Conservation (phyloP, 768 basidiomycete species). For the Lyophyllum decastes region DNA sequence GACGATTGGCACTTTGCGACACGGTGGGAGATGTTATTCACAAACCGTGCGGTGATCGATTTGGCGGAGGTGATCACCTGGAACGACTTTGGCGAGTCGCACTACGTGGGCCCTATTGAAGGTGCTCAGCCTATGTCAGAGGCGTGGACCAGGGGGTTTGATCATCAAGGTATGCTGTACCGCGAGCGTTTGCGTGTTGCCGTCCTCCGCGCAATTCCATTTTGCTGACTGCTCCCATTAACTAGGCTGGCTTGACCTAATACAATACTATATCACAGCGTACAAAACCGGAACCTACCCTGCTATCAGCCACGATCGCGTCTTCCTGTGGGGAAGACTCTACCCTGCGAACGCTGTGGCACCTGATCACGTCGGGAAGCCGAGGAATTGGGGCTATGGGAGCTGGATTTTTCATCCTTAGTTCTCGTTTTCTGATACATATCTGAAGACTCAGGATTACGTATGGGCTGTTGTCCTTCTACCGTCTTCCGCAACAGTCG, state of each 20-base stretch:
- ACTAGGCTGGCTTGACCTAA: slow-evolving; percentile 55
- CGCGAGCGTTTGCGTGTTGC: neutral
- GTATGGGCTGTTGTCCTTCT: slow-evolving; percentile 64
- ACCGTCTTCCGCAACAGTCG: slow-evolving; percentile 45
- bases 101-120: slow-evolving; percentile 76
- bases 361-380: slow-evolving; percentile 54
- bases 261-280: slow-evolving; percentile 55
- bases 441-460: slow-evolving; percentile 53
- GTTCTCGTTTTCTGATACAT: neutral
- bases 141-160: slow-evolving; percentile 67
- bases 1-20: slow-evolving; percentile 66
- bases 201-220: neutral
- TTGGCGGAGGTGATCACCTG: slow-evolving; percentile 66
- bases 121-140: slow-evolving; percentile 70
- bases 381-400: slow-evolving; percentile 53
- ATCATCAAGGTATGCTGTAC: slow-evolving; percentile 34
- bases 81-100: slow-evolving; percentile 80
- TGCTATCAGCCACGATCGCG: slow-evolving; percentile 51
- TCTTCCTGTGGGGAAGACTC: slow-evolving; percentile 67
- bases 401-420: neutral
- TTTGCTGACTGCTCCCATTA: neutral
- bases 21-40: slow-evolving; percentile 67
- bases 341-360: slow-evolving; percentile 47
- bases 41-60: slow-evolving; percentile 43
- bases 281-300: slow-evolving; percentile 68